phyloP scores from a whole-genome alignment of 2,329 filamentous ascomycete genomes.

The Phyllosticta citribraziliensis region DNA sequence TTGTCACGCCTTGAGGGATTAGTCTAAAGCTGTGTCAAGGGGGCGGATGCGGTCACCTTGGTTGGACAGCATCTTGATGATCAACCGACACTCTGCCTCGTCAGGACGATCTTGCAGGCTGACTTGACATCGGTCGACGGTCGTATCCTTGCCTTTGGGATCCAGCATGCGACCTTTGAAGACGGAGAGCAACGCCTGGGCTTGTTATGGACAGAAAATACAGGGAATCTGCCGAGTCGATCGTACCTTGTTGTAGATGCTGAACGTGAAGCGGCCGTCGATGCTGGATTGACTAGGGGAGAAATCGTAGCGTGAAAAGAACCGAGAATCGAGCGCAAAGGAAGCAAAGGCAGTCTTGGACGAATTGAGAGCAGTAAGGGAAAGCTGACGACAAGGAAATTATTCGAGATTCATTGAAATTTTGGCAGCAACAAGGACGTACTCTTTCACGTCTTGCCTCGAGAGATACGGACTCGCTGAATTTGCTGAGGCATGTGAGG shows the following conservation, averaged over 20 bases:
- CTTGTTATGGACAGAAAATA: neutral
- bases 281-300: conserved; percentile 28
- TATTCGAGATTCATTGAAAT: conserved; percentile 13
- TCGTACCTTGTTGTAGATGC: conserved; percentile 59
- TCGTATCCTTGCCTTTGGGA: conserved; percentile 54
- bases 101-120: conserved; percentile 61
- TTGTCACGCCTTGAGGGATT: conserved; percentile 50
- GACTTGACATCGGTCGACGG: conserved; percentile 66
- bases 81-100: conserved; percentile 59
- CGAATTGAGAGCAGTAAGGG: conserved; percentile 66
- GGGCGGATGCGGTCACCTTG: conserved; percentile 43
- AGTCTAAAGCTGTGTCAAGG: neutral
- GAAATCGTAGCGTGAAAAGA: conserved; percentile 66
- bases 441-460: conserved; percentile 63
- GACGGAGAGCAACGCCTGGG: conserved; percentile 51
- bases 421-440: conserved; percentile 14
- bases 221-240: neutral
- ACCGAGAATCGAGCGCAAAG: conserved; percentile 57
- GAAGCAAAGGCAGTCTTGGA: conserved; percentile 72
- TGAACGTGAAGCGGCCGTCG: conserved; percentile 58
- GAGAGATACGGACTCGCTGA: conserved; percentile 68
- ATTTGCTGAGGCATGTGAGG: conserved; percentile 65
- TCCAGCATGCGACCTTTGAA: conserved; percentile 61
- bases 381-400: conserved; percentile 42
- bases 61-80: conserved; percentile 63